phyloP scores from a whole-genome alignment of 2,329 filamentous ascomycete genomes.

The Ceratocystis diversiconidia region DNA sequence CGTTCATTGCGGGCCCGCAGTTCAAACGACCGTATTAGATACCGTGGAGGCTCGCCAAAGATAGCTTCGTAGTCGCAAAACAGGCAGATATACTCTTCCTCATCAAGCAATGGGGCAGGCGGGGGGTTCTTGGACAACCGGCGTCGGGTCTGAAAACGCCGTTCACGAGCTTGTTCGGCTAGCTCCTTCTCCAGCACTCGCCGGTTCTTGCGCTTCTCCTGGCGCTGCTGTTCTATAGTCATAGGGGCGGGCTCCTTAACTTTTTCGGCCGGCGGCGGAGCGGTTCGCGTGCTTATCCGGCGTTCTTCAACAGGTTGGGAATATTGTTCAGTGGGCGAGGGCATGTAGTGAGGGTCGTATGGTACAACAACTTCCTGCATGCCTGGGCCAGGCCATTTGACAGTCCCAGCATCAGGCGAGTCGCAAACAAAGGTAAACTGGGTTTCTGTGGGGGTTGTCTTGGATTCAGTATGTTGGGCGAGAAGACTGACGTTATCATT shows the following conservation, averaged over 20 bases:
- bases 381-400: slow-evolving; percentile 54
- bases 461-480: slow-evolving; percentile 50
- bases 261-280: neutral
- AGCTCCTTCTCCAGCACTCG: slow-evolving; percentile 58
- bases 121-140: slow-evolving; percentile 57
- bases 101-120: slow-evolving; percentile 33
- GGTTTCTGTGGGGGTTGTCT: slow-evolving; percentile 54
- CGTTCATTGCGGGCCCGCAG: slow-evolving; percentile 80
- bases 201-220: slow-evolving; percentile 41
- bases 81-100: slow-evolving; percentile 89
- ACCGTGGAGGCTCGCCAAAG: slow-evolving; percentile 72
- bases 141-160: slow-evolving; percentile 62
- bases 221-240: slow-evolving; percentile 18
- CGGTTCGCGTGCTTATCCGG: neutral
- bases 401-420: slow-evolving; percentile 67
- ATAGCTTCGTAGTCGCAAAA: slow-evolving; percentile 97
- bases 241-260: slow-evolving; percentile 3
- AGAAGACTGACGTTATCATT: slow-evolving; percentile 70
- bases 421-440: slow-evolving; percentile 97
- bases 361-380: slow-evolving; percentile 21
- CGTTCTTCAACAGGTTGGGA: neutral
- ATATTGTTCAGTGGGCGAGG: slow-evolving; percentile 22
- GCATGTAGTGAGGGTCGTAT: slow-evolving; percentile 16
- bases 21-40: slow-evolving; percentile 82
- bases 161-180: slow-evolving; percentile 57